A percentile compares a stretch with the other conserved stretches of the same genome.
Conservation (phyloP, 176 grass and related monocot species). For the Guadua angustifolia region DNA sequence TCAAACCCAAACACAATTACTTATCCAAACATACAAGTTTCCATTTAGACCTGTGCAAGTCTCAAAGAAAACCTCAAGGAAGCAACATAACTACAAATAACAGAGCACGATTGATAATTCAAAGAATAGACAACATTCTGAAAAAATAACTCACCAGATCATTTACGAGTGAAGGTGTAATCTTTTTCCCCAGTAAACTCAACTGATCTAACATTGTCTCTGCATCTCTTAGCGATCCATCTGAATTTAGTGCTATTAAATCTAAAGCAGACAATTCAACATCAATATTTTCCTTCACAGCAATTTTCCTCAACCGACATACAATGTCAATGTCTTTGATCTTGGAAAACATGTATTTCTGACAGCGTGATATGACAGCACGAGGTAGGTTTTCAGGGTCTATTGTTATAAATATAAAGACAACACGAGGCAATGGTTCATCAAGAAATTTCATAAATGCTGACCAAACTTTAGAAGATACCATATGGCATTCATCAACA, state of each 20-base stretch:
- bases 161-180: constrained; percentile 85
- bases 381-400: constrained; percentile 73
- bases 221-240: constrained; percentile 92
- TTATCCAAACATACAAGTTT: constrained; percentile 34
- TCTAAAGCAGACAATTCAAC: constrained; percentile 88
- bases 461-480: constrained; percentile 87
- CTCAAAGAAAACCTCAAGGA: constrained; percentile 13
- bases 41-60: constrained; percentile 26
- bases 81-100: constrained; percentile 29
- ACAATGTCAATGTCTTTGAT: constrained; percentile 88
- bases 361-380: constrained; percentile 79
- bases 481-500: constrained; percentile 91
- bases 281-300: constrained; percentile 72
- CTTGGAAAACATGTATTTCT: constrained; percentile 82
- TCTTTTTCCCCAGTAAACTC: constrained; percentile 91
- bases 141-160: constrained; percentile 73
- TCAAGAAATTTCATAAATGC: constrained; percentile 90
- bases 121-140: constrained; percentile 17
- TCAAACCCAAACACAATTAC: neutral
- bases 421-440: constrained; percentile 74
- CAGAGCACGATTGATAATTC: neutral
- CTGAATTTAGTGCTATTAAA: constrained; percentile 85
- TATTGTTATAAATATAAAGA: constrained; percentile 92
- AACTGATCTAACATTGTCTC: constrained; percentile 96
- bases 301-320: constrained; percentile 70